Evolutionary conservation across 768 basidiomycete genomes (phyloP), one percentile per base, ranked within the genome.

Genomic region (Porpolomopsis calyptriformis): DNA sequence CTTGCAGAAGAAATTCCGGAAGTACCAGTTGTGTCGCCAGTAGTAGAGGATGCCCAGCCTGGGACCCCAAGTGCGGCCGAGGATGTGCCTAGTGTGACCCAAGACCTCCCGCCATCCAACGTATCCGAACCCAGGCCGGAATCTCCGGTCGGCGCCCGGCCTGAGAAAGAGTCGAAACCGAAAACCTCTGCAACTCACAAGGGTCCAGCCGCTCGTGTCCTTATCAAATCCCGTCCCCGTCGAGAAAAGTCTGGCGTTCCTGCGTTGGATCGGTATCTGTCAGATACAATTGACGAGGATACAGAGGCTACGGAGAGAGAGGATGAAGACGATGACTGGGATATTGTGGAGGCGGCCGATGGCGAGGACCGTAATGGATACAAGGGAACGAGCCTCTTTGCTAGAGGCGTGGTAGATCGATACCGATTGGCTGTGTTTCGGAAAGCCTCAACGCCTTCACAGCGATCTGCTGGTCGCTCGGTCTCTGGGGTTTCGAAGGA

Each of bases 341-440:
- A 92, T 73, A 77, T 92, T 51, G 74, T 94, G 49, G 86, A 90
- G 55, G 76, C 76, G 31, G 85, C 67, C 4, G 82, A 83, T 52
- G 80, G 78, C n/a, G 87, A 88, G 57, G 88, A 89, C 47, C 72
- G 80, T 49, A 90, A 91, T 50, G 87, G 88, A 14, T 67, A 81
- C 20, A 80, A 81, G 57, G 87, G 80, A 5, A 76, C 78, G 16
- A 91, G 82, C 57, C 72, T 92, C 31, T 92, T 91, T 57, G 83
- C 90, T 35, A 79, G 89, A n/a, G 90, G 90, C 4, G 85, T 92
- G 40, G 87, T 91, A 43, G 90, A 94, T 60, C 74, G 84, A 45
- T 94, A 93, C 59, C 73, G 78, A 47, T 68, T 94, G 45, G 80
- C 85, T 12, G 87, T 90, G 18, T 90, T 90, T 74, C 75, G 87